Base-by-base conservation (phyloP, 2,329 filamentous ascomycete species). In the Leptosphaerulina australis region DNA sequence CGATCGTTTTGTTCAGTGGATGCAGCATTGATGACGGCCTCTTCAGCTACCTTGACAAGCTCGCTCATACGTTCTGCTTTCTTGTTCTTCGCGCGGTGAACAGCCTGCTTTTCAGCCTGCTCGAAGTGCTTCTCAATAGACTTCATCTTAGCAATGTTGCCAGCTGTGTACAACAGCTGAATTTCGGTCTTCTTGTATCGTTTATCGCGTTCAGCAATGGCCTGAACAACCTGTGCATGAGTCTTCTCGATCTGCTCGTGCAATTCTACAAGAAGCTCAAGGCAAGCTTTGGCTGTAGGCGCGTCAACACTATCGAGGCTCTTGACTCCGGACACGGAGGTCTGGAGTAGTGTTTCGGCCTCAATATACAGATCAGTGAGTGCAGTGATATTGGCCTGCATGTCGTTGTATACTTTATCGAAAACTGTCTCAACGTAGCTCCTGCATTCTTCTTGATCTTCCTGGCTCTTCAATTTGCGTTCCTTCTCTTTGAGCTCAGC, bases 401-500 rank as follows among this genome's bases (percentile, higher is more conserved):
- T 58, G 3, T 74, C 70, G 30, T 74, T 69, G 48, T 81, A 81
- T 2, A 82, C 71, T 3, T 74, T 72, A 7, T 78, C 75, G 51
- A 81, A 83, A 10, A 83, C 79, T 11, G 75, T 64, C 0, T 71
- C 66, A 9, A 80, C 74, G 53, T 81, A 84, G 39, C 69, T 72
- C 18, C 80, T 75, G 33, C 81, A 76, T 59, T 83, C 81, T 9
- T 72, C 71, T 31, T 77, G 71, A 52, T 82, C 80, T 64, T 83
- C 81, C 34, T 78, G 74, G n/a, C 79, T 74, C 55, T 80, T 80
- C 29, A 73, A 70, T 24, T 76, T 74, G 35, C 75, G 76, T 62
- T 84, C 81, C 8, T 73, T 74, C 45, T 79, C 75, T 49, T 81
- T 80, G 57, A 82, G 82, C 22, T 82, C 79, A 38, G 80, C 76